Conservation (phyloP, 345 rosid genomes). For the Acer saccharum region DNA sequence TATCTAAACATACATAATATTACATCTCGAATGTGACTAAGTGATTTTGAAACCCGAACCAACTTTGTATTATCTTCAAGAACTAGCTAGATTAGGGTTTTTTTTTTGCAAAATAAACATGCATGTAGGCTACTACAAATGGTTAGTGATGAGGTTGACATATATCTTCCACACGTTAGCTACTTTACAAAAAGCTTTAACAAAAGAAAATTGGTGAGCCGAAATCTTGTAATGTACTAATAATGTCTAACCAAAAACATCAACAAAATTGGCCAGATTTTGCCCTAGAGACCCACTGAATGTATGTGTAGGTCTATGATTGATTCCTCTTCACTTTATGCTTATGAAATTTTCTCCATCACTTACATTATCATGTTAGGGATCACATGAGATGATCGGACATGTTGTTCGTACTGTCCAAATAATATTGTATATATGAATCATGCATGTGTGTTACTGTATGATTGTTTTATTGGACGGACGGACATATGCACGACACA, state of each 20-base stretch:
- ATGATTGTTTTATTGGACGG: not conserved
- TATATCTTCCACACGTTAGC: slow-evolving; percentile 3
- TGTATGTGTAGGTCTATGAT: not conserved
- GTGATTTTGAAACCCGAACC: slow-evolving; percentile 38
- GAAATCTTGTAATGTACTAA: slow-evolving; percentile 18
- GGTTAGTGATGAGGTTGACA: slow-evolving; percentile 13
- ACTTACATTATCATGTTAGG: slow-evolving; percentile 16
- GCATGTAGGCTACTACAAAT: slow-evolving; percentile 12
- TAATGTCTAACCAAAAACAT: slow-evolving; percentile 15
- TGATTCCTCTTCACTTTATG: not conserved
- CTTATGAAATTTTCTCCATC: not conserved
- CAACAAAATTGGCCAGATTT: not conserved
- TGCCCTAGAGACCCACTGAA: not conserved
- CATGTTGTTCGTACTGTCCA: not conserved
- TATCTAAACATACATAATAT: slow-evolving; percentile 28
- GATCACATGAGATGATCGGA: not conserved
- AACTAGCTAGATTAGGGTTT: slow-evolving; percentile 18
- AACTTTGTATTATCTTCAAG: slow-evolving; percentile 26
- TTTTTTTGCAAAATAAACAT: too few relatives aligned
- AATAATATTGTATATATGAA: too few relatives aligned
- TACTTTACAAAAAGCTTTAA: slow-evolving; percentile 17
- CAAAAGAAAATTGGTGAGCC: slow-evolving; percentile 11
- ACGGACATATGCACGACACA: not conserved
- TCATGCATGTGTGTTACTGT: too few relatives aligned
- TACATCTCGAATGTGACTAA: slow-evolving; percentile 29